These are phyloP conservation scores for Cornus suecica DNA, from an alignment of 148 eudicot genomes.

Conservation along the genomic window DNA sequence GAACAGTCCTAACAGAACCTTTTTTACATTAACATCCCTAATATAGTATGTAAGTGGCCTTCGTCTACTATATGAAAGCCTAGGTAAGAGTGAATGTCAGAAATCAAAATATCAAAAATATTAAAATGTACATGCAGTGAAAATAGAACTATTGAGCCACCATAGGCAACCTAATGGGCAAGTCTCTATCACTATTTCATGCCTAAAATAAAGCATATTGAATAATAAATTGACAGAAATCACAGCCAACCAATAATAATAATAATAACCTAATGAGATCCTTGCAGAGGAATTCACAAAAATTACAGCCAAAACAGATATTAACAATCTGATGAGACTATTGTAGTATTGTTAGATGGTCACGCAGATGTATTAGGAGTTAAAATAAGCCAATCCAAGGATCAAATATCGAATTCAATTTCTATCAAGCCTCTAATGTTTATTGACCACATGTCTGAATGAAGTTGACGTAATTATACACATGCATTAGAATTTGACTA, in stretches of 20 bases:
- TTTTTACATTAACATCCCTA: neutral
- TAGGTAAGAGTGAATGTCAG: neutral
- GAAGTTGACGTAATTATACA: neutral
- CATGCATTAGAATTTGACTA: neutral
- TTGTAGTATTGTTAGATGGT: neutral
- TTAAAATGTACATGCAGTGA: neutral
- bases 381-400: neutral
- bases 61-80: neutral
- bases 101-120: neutral
- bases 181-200: neutral
- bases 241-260: neutral
- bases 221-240: neutral
- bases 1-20: neutral
- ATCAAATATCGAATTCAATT: neutral
- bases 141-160: neutral
- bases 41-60: neutral
- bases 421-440: neutral
- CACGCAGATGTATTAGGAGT: neutral
- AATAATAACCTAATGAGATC: too few species aligned
- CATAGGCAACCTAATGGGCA: neutral
- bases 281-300: neutral
- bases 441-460: neutral
- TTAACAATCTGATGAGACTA: neutral
- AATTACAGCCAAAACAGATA: neutral
- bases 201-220: neutral